Base-by-base conservation (phyloP, 345 rosid genomes). In the Fremontodendron californicum region DNA sequence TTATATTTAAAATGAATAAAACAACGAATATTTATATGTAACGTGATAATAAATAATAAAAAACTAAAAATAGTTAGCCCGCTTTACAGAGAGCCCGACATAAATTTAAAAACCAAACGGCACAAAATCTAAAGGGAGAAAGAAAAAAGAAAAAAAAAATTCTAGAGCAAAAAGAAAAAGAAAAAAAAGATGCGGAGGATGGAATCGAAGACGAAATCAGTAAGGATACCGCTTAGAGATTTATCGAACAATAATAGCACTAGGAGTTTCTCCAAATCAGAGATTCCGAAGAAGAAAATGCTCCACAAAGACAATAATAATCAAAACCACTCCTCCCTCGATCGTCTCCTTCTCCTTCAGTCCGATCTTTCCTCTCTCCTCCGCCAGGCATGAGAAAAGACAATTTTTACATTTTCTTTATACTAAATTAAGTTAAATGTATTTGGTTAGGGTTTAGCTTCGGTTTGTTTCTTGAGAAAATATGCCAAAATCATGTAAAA, bases 361-460 rank as follows among this genome's bases (percentile, higher is more conserved):
- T 90, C 97, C 75, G 89, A 90, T 81, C 81, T 90, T n/a, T 83
- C 90, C 29, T 78, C 87, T 81, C 54, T 90, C 76, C 78, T 85
- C 43, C 88, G 79, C 33, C 91, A 89, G 94, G 99, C 92, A 75
- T n/a, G n/a, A n/a, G n/a, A n/a, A n/a, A n/a, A n/a, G n/a, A n/a
- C n/a, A n/a, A n/a, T n/a, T n/a, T n/a, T n/a, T n/a, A n/a, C n/a
- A n/a, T n/a, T n/a, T n/a, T n/a, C n/a, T n/a, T n/a, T n/a, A n/a
- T n/a, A n/a, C n/a, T n/a, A n/a, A n/a, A n/a, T n/a, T n/a, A n/a
- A n/a, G n/a, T n/a, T 66, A 0, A 21, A 27, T 42, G 11, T 55
- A 4, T 42, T 13, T 33, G 62, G 5, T 61, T 16, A 35, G 54
- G 33, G 49, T 61, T 68, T 72, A 33, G 60, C 49, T 60, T 27